Evolutionary conservation across 805 yeast genomes (phyloP), one percentile per base, ranked within the genome.

Genomic region (Yamadazyma scolyti): DNA sequence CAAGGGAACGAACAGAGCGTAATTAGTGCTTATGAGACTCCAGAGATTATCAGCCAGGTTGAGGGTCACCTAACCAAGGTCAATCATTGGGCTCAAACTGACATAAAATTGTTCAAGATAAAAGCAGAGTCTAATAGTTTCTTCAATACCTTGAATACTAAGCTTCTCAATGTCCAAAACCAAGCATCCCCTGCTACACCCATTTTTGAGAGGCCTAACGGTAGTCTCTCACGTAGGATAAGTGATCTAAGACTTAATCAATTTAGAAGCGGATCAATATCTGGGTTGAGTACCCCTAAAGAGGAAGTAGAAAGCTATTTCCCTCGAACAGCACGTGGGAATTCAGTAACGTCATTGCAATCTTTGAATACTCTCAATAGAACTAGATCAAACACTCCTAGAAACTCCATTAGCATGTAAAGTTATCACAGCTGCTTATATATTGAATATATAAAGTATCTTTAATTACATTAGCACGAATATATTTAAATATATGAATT

Each of bases 31-130:
- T 21, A 28, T 14, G 50, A 42, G 18, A 20, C 44, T 6, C 39
- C 35, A 1, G 36, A 40, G 3, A 38, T 33, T 4, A 29, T 31
- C 1, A 50, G 45, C 6, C 53, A 58, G 40, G 48, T 53, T 2
- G 59, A 56, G 15, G 39, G 50, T 2, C 53, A 62, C 3, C 25
- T 61, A 4, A 43, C 63, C 8, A 51, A 56, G 30, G 50, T 61
- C 3, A 76, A 77, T 36, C 63, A 71, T 9, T 79, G 83, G 83
- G 58, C 61, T 12, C 60, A 61, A 12, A 74, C 83, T 3, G 41
- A 56, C 11, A 56, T 79, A 11, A 62, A 50, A 40, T 60, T 79
- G 27, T 79, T 82, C 52, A 62, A 60, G 23, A 59, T 78, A 7
- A 52, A 54, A 21, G 23, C 34, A 2, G 31, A 36, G 10, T 29